Percentiles rank a stretch among this genome's conserved stretches.
phyloP scores from a whole-genome alignment of 768 basidiomycete species.

The Tylopilus vinaceipallidus region DNA sequence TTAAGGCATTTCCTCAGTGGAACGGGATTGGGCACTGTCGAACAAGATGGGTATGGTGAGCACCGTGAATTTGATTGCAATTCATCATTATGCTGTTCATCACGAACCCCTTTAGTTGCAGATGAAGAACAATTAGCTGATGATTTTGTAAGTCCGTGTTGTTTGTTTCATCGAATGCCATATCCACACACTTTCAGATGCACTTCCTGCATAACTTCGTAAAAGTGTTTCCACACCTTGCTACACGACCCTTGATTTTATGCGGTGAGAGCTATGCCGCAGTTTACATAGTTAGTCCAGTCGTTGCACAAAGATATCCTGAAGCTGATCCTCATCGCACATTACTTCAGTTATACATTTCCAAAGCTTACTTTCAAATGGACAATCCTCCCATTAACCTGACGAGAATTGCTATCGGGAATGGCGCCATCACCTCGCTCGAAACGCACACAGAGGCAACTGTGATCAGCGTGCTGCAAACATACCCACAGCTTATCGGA shows the following conservation, averaged over 20 bases:
- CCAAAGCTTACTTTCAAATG: constrained; percentile 64
- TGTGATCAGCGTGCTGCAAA: constrained; percentile 60
- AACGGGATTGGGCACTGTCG: constrained; percentile 62
- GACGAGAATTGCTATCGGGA: constrained; percentile 64
- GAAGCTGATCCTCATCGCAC: background rate
- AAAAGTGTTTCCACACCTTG: constrained; percentile 68
- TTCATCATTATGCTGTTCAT: background rate
- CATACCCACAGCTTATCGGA: constrained; percentile 72
- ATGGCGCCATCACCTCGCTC: constrained; percentile 53
- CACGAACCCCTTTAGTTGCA: constrained; percentile 36
- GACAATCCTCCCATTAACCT: constrained; percentile 66
- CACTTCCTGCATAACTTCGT: constrained; percentile 69
- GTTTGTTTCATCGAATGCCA: background rate
- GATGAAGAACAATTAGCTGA: constrained; percentile 62
- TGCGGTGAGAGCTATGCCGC: constrained; percentile 77
- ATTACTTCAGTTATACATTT: constrained; percentile 64
- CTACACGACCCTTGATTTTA: constrained; percentile 62
- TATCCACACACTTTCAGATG: constrained; percentile 41
- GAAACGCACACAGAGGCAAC: constrained; percentile 52
- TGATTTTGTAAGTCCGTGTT: constrained; percentile 38
- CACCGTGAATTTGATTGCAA: no score
- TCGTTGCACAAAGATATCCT: constrained; percentile 30
- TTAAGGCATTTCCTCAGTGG: constrained; percentile 38
- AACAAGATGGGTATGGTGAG: constrained; percentile 55
- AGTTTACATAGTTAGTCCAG: constrained; percentile 53